phyloP scores from a whole-genome alignment of 2,329 filamentous ascomycete species.

The Diaporthe velutina region DNA sequence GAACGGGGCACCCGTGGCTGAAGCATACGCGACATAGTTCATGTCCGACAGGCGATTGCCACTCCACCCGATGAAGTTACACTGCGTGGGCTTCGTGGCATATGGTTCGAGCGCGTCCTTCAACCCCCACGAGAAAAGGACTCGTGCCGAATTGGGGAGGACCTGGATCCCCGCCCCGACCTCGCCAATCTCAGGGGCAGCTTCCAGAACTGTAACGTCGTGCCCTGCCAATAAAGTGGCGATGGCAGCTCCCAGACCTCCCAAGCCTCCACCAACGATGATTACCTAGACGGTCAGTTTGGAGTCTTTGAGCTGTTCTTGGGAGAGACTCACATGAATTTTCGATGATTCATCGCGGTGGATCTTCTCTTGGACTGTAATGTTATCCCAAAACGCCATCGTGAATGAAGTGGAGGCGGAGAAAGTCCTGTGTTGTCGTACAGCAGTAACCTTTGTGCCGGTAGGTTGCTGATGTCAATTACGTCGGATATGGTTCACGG shows the following conservation, averaged over 20 bases:
- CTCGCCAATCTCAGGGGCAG: conserved; percentile 60
- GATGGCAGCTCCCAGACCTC: conserved; percentile 65
- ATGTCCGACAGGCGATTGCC: conserved; percentile 61
- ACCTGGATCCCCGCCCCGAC: conserved; percentile 65
- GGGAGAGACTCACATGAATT: conserved; percentile 13
- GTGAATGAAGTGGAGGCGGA: background rate
- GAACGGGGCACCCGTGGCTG: conserved; percentile 56
- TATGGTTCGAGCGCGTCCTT: conserved; percentile 53
- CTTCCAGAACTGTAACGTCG: conserved; percentile 61
- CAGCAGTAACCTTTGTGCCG: too few relatives aligned
- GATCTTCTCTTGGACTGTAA: conserved; percentile 25
- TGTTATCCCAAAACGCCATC: background rate
- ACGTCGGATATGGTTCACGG: background rate
- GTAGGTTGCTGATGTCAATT: background rate
- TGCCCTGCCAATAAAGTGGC: conserved; percentile 59
- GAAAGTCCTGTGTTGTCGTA: background rate
- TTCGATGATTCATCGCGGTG: conserved; percentile 32
- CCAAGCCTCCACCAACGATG: conserved; percentile 68
- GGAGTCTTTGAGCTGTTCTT: background rate
- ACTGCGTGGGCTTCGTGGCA: conserved; percentile 56
- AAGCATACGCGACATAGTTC: conserved; percentile 58
- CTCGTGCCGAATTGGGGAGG: conserved; percentile 59
- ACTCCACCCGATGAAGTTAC: conserved; percentile 67
- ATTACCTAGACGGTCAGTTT: conserved; percentile 53
- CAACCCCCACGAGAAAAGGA: conserved; percentile 64